A percentile compares a stretch with the other conserved stretches of the same genome.
These are phyloP conservation scores for Singerocomus inundabilis DNA, from an alignment of 1,284 basidiomycete species.

Conservation along the genomic window DNA sequence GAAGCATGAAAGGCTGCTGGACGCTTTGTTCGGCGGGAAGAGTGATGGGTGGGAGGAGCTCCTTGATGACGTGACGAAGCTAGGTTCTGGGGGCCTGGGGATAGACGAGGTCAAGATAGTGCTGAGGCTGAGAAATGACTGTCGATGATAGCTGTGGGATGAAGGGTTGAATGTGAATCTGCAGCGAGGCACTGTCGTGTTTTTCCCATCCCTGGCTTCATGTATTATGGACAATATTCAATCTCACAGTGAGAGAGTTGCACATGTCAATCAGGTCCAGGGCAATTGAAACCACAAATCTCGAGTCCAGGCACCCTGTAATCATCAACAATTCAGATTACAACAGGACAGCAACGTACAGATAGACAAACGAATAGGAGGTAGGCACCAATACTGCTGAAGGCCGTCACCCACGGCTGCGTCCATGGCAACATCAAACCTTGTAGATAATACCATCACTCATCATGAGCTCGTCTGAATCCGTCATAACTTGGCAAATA, in stretches of 20 bases:
- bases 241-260: neutral
- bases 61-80: slow-evolving; percentile 24
- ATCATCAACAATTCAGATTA: neutral
- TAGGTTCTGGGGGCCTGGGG: slow-evolving; percentile 26
- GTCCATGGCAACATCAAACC: slow-evolving; percentile 40
- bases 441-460: slow-evolving; percentile 79
- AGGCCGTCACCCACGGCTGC: neutral
- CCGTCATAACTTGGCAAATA: slow-evolving; percentile 78
- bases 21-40: slow-evolving; percentile 17
- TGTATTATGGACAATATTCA: neutral
- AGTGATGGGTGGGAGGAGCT: slow-evolving; percentile 29
- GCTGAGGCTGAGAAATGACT: slow-evolving; percentile 31
- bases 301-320: neutral
- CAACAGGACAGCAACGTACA: slow-evolving; percentile 10
- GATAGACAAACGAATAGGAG: neutral
- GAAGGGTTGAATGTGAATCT: neutral
- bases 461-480: slow-evolving; percentile 86
- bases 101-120: slow-evolving; percentile 31
- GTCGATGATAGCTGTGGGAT: slow-evolving; percentile 5
- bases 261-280: neutral
- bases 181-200: no score
- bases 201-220: neutral
- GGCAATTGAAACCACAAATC: neutral
- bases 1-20: slow-evolving; percentile 10
- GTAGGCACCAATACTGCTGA: neutral